phyloP scores from a whole-genome alignment of 768 basidiomycete genomes.

The Trametes sanguinea region DNA sequence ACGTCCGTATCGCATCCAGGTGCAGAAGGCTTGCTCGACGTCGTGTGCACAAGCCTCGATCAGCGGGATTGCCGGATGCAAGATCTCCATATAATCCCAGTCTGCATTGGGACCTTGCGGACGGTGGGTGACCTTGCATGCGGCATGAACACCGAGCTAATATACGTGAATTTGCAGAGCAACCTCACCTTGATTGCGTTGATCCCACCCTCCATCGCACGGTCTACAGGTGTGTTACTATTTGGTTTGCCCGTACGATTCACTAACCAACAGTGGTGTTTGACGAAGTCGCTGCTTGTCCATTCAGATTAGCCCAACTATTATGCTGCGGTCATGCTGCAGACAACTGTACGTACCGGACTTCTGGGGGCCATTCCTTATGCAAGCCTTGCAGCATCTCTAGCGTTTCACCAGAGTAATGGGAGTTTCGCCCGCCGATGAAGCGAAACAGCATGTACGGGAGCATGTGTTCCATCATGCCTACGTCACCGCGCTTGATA shows the following conservation, averaged over 20 bases:
- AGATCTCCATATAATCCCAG: constrained; percentile 10
- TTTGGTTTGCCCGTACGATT: constrained; percentile 28
- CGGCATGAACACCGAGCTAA: neutral
- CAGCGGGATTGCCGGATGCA: neutral
- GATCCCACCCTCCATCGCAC: constrained; percentile 39
- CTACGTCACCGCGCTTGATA: constrained; percentile 37
- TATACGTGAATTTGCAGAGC: too few relatives aligned
- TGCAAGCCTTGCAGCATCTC: constrained; percentile 33
- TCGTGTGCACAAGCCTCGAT: neutral
- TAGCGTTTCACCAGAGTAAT: constrained; percentile 31
- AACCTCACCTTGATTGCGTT: constrained; percentile 37
- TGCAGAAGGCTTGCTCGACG: neutral
- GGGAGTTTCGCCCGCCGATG: constrained; percentile 28
- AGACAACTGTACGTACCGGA: constrained; percentile 5
- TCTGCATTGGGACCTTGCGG: constrained; percentile 6
- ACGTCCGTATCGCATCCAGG: neutral
- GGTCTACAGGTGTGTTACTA: constrained; percentile 34
- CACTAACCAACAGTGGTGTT: constrained; percentile 17
- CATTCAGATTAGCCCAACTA: too few relatives aligned
- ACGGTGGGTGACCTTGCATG: constrained; percentile 1
- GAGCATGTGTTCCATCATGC: constrained; percentile 28
- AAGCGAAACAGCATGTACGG: constrained; percentile 31
- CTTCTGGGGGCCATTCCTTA: constrained; percentile 31
- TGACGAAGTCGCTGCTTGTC: neutral
- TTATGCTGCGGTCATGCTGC: too few relatives aligned